These are phyloP conservation scores for Ceratobasidium papillatum DNA, from an alignment of 1,284 basidiomycete species.

Conservation along the genomic window DNA sequence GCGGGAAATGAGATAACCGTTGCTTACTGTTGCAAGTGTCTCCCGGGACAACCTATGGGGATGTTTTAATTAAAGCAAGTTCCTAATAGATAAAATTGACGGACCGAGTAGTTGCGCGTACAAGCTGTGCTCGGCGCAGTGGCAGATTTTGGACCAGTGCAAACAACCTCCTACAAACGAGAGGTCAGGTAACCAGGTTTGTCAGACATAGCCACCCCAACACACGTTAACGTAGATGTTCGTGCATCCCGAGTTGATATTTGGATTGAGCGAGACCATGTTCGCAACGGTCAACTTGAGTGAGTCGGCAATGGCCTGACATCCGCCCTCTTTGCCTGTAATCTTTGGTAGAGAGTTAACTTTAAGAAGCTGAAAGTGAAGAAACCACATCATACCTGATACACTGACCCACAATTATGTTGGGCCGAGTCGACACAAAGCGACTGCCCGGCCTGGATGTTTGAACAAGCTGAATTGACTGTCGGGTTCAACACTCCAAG, in stretches of 20 bases:
- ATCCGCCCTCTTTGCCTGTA: not conserved
- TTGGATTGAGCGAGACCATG: not conserved
- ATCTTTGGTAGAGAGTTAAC: not conserved
- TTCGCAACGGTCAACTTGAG: slow-evolving; percentile 2
- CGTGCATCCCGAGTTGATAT: not conserved
- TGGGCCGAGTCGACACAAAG: not conserved
- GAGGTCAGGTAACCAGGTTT: not conserved
- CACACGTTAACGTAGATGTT: not conserved
- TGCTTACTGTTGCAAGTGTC: not conserved
- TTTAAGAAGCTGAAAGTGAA: not conserved
- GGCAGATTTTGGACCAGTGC: not conserved
- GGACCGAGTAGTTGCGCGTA: not conserved
- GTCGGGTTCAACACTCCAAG: slow-evolving; percentile 9
- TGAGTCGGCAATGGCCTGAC: not conserved
- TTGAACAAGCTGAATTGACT: slow-evolving; percentile 5
- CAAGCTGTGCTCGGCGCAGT: not conserved
- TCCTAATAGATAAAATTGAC: no score
- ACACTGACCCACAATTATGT: slow-evolving; percentile 1
- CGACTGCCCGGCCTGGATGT: not conserved
- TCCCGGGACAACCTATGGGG: not conserved
- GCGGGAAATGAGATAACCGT: not conserved
- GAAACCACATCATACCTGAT: not conserved
- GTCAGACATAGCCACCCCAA: no score
- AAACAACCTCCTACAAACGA: not conserved
- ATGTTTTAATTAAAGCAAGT: not conserved